Base-by-base conservation (phyloP, 108 stramenopile genomes). In the Cyclotella baltica region DNA sequence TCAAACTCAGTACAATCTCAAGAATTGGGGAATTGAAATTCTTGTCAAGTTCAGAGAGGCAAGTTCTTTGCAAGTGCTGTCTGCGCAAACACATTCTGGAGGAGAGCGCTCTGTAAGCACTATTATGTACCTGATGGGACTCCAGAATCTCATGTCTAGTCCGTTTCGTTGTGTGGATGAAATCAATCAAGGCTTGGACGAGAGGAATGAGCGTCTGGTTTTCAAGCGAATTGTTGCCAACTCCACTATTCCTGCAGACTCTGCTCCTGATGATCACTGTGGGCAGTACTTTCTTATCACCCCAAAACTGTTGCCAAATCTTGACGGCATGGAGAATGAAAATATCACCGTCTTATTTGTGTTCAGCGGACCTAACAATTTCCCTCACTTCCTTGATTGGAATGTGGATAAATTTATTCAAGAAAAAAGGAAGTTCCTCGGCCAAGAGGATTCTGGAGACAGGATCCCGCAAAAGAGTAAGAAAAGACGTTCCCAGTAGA, bases 131-230 rank as follows among this genome's bases (percentile, higher is more conserved):
- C 83, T 99, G 31, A 98, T 99, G 97, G 98, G 98, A n/a, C 86
- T 99, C 30, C 96, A 99, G 78, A 91, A 97, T 29, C 79, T 96
- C 68, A 92, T 97, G 88, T 51, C 76, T 13, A 81, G 93, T 38
- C 99, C 98, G 5, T 99, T 99, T 77, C 88, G 99, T 46, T 97
- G 98, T 37, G 97, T 99, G 6, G 98, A 99, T 74, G 98, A 98
- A 81, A 98, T 99, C 86, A 99, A 99, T 70, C 98, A 98, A 82
- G 98, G 99, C 55, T 88, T 99, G 73, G 98, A 99, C 71, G 97
- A 97, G 51, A 79, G 91, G 0, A 98, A 98, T 72, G 98, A 98
- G 80, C 91, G 99, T 50, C 63, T 96, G 9, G 97, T 98, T 0
- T 96, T 99, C 73, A 91, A 90, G 50, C 91, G 97, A 16, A 96